Percentiles rank a stretch among this genome's conserved stretches.
Evolutionary conservation across 495 filamentous ascomycete species (phyloP).

Genomic region (Clavariopsis aquatica): DNA sequence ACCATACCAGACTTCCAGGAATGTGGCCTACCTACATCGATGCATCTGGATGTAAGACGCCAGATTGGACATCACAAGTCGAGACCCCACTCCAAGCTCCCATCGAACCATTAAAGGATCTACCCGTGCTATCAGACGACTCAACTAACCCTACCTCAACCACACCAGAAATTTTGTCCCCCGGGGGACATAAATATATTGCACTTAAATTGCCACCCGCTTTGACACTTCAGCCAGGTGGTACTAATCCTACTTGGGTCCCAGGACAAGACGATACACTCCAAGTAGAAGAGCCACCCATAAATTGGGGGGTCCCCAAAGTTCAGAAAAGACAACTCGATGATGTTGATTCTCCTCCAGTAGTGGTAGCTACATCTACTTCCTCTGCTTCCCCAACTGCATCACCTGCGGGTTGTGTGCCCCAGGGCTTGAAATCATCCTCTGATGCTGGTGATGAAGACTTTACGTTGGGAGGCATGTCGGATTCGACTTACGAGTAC

Average conservation of each 20-base stretch:
- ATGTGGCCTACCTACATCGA: conserved; percentile 84
- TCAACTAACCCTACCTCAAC: conserved; percentile 2
- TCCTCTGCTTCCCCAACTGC: conserved; percentile 8
- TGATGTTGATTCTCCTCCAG: background rate
- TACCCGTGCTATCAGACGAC: background rate
- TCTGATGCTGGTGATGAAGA: conserved; percentile 39
- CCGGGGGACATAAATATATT: conserved; percentile 16
- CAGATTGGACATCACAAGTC: conserved; percentile 27
- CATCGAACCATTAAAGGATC: background rate
- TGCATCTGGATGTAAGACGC: conserved; percentile 65
- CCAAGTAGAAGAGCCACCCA: background rate
- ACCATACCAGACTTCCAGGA: conserved; percentile 71
- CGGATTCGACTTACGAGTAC: conserved; percentile 95
- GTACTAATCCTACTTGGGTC: background rate
- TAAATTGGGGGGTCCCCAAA: background rate
- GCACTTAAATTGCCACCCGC: conserved; percentile 21
- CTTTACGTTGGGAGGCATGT: conserved; percentile 79
- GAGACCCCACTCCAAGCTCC: conserved; percentile 22
- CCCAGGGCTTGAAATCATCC: conserved; percentile 40
- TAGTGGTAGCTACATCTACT: background rate
- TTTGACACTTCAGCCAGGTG: background rate
- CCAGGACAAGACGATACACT: background rate
- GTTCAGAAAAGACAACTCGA: conserved; percentile 30
- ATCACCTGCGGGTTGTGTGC: conserved; percentile 37
- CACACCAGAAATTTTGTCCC: background rate